Percentiles rank a stretch among this genome's conserved stretches.
Evolutionary conservation across 345 rosid genomes (phyloP).

Genomic region (Bruguiera parviflora): DNA sequence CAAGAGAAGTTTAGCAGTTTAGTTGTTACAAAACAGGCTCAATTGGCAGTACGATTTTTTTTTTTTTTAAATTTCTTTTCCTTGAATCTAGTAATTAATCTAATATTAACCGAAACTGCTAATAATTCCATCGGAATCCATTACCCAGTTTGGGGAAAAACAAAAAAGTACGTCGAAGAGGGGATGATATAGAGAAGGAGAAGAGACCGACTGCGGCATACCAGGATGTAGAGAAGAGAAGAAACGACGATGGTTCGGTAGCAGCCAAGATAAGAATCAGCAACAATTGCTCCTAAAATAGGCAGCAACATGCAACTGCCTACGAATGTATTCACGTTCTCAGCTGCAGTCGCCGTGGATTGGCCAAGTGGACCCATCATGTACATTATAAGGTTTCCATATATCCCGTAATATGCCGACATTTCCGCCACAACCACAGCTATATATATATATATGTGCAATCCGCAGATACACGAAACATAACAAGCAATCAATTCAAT

Average conservation of each 20-base stretch:
- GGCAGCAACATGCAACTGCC: constrained; percentile 22
- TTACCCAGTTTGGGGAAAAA: background rate
- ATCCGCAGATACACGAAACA: background rate
- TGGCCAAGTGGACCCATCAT: constrained; percentile 28
- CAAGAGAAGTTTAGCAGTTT: too few species aligned
- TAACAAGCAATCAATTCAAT: background rate
- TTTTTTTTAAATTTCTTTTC: too few species aligned
- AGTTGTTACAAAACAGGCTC: too few species aligned
- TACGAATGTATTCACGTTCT: constrained; percentile 19
- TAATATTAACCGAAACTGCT: too few species aligned
- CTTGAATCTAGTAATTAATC: too few species aligned
- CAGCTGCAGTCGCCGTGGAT: constrained; percentile 30
- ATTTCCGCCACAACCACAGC: constrained; percentile 28
- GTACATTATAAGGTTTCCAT: constrained; percentile 21
- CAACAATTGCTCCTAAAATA: constrained; percentile 22
- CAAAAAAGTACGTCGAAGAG: background rate
- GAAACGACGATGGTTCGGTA: constrained; percentile 22
- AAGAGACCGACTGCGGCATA: background rate
- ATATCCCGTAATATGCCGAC: constrained; percentile 22
- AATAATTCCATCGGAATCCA: background rate
- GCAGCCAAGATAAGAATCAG: constrained; percentile 28
- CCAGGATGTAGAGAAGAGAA: constrained; percentile 20
- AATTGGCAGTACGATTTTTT: too few species aligned
- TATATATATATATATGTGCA: background rate
- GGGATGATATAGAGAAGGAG: background rate